Conservation (phyloP, 805 yeast species). For the Kluyveromyces lactis region DNA sequence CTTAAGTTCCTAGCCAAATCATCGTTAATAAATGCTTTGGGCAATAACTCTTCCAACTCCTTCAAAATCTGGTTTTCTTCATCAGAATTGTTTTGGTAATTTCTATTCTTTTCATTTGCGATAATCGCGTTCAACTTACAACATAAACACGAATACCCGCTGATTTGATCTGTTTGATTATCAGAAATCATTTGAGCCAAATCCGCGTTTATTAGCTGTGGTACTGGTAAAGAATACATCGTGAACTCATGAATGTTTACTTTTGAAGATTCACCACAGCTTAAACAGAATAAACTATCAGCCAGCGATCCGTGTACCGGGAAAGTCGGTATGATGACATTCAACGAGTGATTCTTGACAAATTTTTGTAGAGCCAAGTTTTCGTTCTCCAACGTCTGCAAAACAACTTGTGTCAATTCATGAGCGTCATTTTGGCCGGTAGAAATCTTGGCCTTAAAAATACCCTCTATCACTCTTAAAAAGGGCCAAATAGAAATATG, state of each 20-base stretch:
- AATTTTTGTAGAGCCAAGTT: conserved; percentile 35
- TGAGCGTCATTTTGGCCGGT: conserved; percentile 92
- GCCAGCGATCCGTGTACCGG: conserved; percentile 66
- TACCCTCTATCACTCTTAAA: conserved; percentile 59
- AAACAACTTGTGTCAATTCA: conserved; percentile 71
- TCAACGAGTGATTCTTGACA: conserved; percentile 12
- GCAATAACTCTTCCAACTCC: conserved; percentile 30
- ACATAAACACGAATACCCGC: conserved; percentile 69
- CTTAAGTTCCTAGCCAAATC: conserved; percentile 49
- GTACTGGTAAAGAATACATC: conserved; percentile 69
- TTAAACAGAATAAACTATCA: conserved; percentile 61
- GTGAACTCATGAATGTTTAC: conserved; percentile 52
- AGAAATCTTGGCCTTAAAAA: conserved; percentile 67
- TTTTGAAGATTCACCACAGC: conserved; percentile 55
- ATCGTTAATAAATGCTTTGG: conserved; percentile 47
- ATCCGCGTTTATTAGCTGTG: conserved; percentile 40
- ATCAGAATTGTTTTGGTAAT: conserved; percentile 11
- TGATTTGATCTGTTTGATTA: conserved; percentile 58
- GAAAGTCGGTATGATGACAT: conserved; percentile 42
- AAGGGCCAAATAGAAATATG: conserved; percentile 73
- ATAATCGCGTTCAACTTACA: conserved; percentile 51
- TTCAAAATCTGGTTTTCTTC: conserved; percentile 30
- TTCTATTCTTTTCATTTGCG: conserved; percentile 24
- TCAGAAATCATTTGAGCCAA: conserved; percentile 48
- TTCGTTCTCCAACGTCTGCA: conserved; percentile 73